phyloP scores from a whole-genome alignment of 31 red algal species.

The Pterothamnion heteromorphum region DNA sequence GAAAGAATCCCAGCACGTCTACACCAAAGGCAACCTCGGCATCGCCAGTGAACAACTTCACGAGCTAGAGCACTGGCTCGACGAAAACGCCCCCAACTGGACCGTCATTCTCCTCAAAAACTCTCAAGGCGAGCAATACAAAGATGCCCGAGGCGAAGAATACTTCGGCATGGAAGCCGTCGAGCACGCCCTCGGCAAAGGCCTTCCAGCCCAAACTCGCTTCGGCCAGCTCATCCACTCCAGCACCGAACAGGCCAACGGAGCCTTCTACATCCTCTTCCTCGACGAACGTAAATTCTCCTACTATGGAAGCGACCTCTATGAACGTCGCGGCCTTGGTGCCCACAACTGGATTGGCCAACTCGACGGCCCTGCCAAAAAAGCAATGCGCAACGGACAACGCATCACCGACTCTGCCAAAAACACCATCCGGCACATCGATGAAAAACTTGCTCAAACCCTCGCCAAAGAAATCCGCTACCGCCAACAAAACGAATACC shows the following conservation, averaged over 20 bases:
- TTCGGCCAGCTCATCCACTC: background rate
- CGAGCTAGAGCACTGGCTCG: background rate
- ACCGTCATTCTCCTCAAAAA: background rate
- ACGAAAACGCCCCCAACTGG: background rate
- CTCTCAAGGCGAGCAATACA: background rate
- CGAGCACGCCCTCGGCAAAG: background rate
- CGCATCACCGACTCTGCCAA: background rate
- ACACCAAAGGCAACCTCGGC: background rate
- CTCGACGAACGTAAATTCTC: background rate
- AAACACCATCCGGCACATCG: background rate
- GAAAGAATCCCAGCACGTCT: background rate
- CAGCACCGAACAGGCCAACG: background rate
- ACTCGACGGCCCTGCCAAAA: background rate
- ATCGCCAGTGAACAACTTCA: background rate
- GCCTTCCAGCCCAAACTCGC: background rate
- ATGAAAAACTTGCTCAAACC: background rate
- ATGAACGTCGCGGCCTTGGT: background rate
- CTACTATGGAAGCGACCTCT: background rate
- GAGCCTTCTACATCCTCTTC: background rate
- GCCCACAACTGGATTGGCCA: background rate
- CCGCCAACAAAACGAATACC: background rate
- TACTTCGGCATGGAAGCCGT: background rate
- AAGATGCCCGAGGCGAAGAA: background rate
- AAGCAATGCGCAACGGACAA: background rate
- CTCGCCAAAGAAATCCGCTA: background rate